Evolutionary conservation across 176 grass and related monocot genomes (phyloP), one percentile per base, ranked within the genome.

Genomic region (Oryza longistaminata): DNA sequence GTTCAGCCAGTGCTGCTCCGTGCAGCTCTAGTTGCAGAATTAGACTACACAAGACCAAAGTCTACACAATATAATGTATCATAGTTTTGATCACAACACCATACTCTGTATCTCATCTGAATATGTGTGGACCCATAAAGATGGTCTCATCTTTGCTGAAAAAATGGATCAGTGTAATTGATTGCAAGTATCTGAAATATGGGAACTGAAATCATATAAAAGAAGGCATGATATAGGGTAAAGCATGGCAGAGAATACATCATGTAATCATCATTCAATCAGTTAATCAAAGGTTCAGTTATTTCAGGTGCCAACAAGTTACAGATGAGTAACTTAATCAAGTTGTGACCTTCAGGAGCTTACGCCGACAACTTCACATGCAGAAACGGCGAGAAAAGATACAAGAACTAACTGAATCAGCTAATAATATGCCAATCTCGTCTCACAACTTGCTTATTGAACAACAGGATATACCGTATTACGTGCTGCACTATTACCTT

Each of bases 1-100:
- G 33, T 91, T 91, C 84, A 89, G 89, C 52, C 92, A 94, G 21
- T 94, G 89, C 82, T 91, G 89, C 74, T 81, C 82, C 0, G 76
- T 85, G 77, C 81, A 85, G 62, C 84, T 91, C 70, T 91, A 44
- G 74, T 27, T 66, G 49, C 73, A 86, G 11, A 16, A 11, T 78
- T 79, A 73, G 58, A 58, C 39, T 33, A 7, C 19, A 7, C 53
- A 22, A 50, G 44, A 27, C 66, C 74, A 73, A 34, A 44, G 13
- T 69, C 70, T 62, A 29, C 66, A 67, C 11, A 48, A 26, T 73
- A 71, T 78, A 66, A 71, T 82, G 58, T 77, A 39, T 73, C 46
- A 61, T 86, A 26, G 68, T 83, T 86, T 78, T 62, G 15, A 68
- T 60, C 68, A 68, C n/a, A 73, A 39, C 15, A 78, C 42, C 46